Evolutionary conservation across 768 basidiomycete genomes (phyloP), one percentile per base, ranked within the genome.

Genomic region (Obba rivulosa): DNA sequence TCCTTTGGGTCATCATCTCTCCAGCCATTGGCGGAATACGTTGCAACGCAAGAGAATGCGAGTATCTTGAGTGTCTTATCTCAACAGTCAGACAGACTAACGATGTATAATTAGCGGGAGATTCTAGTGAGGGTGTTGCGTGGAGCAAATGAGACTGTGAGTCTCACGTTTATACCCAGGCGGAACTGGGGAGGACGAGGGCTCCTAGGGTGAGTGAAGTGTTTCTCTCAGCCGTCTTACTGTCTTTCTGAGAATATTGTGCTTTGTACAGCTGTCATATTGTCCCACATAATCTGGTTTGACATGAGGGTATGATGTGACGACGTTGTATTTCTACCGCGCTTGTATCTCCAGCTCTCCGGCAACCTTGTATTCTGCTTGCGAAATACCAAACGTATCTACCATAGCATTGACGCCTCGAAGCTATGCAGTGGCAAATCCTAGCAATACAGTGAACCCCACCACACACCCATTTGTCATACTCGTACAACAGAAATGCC

Each of bases 111-210:
- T 8, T 41, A 92, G 90, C 74, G 74, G 41, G 72, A 75, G 40
- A 67, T 92, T 34, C 59, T 66, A 4, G 71, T 92, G 45, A 71
- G 75, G 39, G 74, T 89, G 8, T 65, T 79, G 23, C 79, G 87
- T 24, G 64, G 69, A 4, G 73, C 64, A 3, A 63, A 77, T 53
- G 62, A 57, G 7, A 55, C 79, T 13, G 69, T 59, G 7, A 56
- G 43, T 5, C 38, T 63, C 8, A 57, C 48, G 2, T 57, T 61
- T 31, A 44, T 53, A 1, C 61, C 61, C 16, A 51, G 57, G 36
- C 47, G 51, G 48, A 83, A 83, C 7, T 96, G 92, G 92, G 91
- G 90, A 52, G 92, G 92, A 9, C 73, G 89, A 50, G 92, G 92
- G 8, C 72, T 85, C 63, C 69, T 96, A 37, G 92, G 92, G 85